Conservation (phyloP, 1,139 yeast species). For the Hyphopichia khmerensis region DNA sequence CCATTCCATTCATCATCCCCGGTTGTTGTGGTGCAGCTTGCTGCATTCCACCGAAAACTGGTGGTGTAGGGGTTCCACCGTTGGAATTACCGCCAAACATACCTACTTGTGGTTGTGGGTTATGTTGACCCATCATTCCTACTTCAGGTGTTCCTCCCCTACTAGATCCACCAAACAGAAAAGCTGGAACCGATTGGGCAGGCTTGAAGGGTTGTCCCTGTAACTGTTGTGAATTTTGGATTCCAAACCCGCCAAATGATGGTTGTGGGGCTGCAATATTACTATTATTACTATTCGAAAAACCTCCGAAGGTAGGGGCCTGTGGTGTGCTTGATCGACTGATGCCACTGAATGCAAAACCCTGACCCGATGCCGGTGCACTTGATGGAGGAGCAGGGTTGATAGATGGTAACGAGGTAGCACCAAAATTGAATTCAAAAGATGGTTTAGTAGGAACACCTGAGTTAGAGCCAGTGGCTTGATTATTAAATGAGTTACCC, state of each 20-base stretch:
- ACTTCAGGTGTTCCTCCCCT: conserved; percentile 1
- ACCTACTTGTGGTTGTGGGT: conserved; percentile 2
- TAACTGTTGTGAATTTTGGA: not conserved
- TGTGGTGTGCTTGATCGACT: conserved; percentile 2
- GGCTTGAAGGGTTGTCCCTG: conserved; percentile 9
- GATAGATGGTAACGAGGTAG: conserved; percentile 3
- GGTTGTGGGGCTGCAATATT: not conserved
- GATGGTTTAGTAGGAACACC: conserved; percentile 1
- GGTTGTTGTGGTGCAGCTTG: not conserved
- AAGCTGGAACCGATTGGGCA: conserved; percentile 17
- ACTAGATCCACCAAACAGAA: conserved; percentile 16
- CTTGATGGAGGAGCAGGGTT: conserved; percentile 2
- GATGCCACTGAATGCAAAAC: conserved; percentile 3
- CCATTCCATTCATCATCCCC: conserved; percentile 1
- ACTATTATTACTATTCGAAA: not conserved
- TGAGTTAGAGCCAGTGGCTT: not conserved
- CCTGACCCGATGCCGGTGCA: conserved; percentile 1
- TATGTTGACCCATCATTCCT: not conserved
- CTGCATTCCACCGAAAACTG: conserved; percentile 1
- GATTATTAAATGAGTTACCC: not conserved
- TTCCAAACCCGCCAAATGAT: not conserved
- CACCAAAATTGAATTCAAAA: conserved; percentile 7
- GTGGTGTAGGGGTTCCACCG: not conserved
- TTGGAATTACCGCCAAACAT: not conserved
- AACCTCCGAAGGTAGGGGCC: conserved; percentile 9